These are phyloP conservation scores for Acacia concinna DNA, from an alignment of 331 rosid genomes.

Conservation along the genomic window DNA sequence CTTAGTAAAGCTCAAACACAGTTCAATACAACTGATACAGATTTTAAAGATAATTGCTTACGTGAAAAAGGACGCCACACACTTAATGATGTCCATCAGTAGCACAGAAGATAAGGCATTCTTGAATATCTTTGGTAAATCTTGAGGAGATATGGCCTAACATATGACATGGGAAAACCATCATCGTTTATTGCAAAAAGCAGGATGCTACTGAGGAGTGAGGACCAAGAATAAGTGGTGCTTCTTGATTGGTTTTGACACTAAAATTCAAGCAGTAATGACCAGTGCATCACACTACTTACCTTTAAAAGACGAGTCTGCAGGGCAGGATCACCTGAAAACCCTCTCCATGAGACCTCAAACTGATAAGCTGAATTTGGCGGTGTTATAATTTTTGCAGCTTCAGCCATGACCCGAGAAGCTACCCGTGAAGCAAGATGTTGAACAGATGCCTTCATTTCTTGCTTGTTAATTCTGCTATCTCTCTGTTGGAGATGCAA, in stretches of 20 bases:
- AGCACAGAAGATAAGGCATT: slow-evolving; percentile 73
- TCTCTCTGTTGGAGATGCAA: slow-evolving; percentile 48
- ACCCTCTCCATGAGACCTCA: slow-evolving; percentile 81
- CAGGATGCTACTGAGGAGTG: not conserved
- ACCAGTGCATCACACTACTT: slow-evolving; percentile 13
- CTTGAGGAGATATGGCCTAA: slow-evolving; percentile 67
- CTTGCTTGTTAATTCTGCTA: slow-evolving; percentile 42
- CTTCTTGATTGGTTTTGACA: slow-evolving; percentile 1
- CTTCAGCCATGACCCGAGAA: slow-evolving; percentile 65
- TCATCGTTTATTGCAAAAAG: slow-evolving; percentile 7
- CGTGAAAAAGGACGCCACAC: slow-evolving; percentile 74
- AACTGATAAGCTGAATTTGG: slow-evolving; percentile 92
- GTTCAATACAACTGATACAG: slow-evolving; percentile 11
- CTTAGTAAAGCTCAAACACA: slow-evolving; percentile 9
- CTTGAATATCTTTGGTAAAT: slow-evolving; percentile 75
- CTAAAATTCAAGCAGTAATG: slow-evolving; percentile 20
- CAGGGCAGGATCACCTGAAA: slow-evolving; percentile 61
- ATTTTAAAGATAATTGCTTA: slow-evolving; percentile 39
- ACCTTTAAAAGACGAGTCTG: slow-evolving; percentile 79
- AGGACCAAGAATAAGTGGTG: slow-evolving; percentile 20
- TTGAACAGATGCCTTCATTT: slow-evolving; percentile 59
- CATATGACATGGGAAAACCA: slow-evolving; percentile 26
- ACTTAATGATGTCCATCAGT: slow-evolving; percentile 74
- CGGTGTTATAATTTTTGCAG: slow-evolving; percentile 59
- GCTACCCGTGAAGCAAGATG: slow-evolving; percentile 85